Percentiles rank a stretch among this genome's conserved stretches.
phyloP scores from a whole-genome alignment of 2,329 filamentous ascomycete species.

The Pseudogymnoascus sp. region DNA sequence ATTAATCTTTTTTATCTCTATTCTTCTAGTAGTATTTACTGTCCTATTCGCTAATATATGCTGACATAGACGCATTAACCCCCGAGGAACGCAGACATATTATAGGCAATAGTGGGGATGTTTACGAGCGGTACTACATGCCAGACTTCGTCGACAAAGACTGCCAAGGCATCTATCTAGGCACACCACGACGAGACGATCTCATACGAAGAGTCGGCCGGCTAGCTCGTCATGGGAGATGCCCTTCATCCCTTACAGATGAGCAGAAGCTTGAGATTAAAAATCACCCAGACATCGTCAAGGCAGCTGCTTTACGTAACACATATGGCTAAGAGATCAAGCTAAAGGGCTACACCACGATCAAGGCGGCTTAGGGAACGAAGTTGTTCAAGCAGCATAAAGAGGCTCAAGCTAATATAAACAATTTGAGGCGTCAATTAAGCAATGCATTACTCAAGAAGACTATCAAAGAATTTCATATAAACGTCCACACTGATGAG shows the following conservation, averaged over 20 bases:
- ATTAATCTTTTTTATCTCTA: background rate
- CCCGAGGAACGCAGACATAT: slow-evolving; percentile 18
- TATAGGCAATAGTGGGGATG: slow-evolving; percentile 16
- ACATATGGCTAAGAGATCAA: slow-evolving; percentile 14
- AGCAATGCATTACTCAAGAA: slow-evolving; percentile 15
- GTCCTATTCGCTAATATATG: slow-evolving; percentile 11
- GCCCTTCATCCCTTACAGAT: slow-evolving; percentile 14
- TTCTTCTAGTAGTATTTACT: background rate
- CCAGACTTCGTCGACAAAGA: slow-evolving; percentile 18
- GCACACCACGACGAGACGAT: slow-evolving; percentile 13
- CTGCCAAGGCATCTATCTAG: slow-evolving; percentile 18
- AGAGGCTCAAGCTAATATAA: slow-evolving; percentile 16
- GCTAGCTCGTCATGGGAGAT: slow-evolving; percentile 13
- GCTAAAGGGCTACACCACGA: slow-evolving; percentile 15
- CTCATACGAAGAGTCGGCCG: slow-evolving; percentile 13
- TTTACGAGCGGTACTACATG: slow-evolving; percentile 19
- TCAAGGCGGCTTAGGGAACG: slow-evolving; percentile 17
- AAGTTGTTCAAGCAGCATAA: slow-evolving; percentile 13
- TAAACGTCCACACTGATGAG: slow-evolving; percentile 18
- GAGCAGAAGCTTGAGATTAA: slow-evolving; percentile 18
- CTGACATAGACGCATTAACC: slow-evolving; percentile 16
- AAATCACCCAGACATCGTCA: slow-evolving; percentile 14
- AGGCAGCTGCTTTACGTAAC: slow-evolving; percentile 12
- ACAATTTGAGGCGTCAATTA: slow-evolving; percentile 16
- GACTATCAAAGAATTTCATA: slow-evolving; percentile 19